These are phyloP conservation scores for Conticribra weissflogii DNA, from an alignment of 108 stramenopile genomes.

Conservation along the genomic window DNA sequence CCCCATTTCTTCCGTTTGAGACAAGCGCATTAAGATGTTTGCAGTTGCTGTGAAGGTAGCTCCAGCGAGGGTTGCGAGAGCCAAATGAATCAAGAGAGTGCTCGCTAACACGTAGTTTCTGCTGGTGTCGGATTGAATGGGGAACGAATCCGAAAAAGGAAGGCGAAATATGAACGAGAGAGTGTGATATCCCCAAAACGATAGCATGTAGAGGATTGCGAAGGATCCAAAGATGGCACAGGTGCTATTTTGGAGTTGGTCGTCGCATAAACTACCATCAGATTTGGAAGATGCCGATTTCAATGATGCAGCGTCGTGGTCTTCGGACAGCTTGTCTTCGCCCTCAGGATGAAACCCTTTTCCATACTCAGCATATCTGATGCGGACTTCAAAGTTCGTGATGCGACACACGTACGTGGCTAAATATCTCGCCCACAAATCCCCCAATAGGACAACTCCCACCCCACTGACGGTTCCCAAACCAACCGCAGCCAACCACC, in stretches of 20 bases:
- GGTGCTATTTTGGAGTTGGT: not conserved
- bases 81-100: not conserved
- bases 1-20: constrained; percentile 7
- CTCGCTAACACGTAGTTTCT: not conserved
- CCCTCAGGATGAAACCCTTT: not conserved
- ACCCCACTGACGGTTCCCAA: constrained; percentile 20
- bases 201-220: constrained; percentile 11
- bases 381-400: not conserved
- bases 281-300: not conserved
- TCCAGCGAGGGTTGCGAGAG: constrained; percentile 10
- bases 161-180: constrained; percentile 4
- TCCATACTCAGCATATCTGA: not conserved
- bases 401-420: no score
- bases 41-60: constrained; percentile 12
- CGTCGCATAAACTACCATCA: not conserved
- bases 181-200: constrained; percentile 12
- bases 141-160: not conserved
- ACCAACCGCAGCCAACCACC: not conserved
- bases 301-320: not conserved
- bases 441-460: constrained; percentile 8
- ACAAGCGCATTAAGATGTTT: constrained; percentile 3
- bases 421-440: constrained; percentile 7
- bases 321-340: not conserved
- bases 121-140: not conserved
- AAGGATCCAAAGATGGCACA: constrained; percentile 15